Evolutionary conservation across 2,329 filamentous ascomycete genomes (phyloP), one percentile per base, ranked within the genome.

Genomic region (Aspergillus novofumigatus): DNA sequence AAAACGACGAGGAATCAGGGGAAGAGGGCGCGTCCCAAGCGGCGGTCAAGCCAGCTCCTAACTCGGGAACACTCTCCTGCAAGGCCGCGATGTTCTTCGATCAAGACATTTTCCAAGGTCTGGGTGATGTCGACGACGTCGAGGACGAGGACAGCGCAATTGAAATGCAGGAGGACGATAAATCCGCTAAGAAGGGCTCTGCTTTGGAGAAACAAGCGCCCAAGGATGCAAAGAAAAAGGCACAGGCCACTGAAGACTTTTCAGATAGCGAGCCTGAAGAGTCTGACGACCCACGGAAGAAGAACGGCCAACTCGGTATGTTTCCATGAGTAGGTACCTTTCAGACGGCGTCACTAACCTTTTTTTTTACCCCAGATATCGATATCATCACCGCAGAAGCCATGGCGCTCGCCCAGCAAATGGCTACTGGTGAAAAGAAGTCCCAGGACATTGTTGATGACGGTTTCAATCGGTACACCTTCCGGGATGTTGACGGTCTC

Each of bases 371-470:
- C 54, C 72, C 75, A 82, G 92, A 97, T 71, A 96, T 99, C 75
- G 92, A 97, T 72, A 97, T 99, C 68, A 96, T 97, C 69, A 99
- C 94, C n/a, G 94, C 92, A 4, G 94, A 99, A 80, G 94, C 95
- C 62, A 99, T 99, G 94, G 95, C 93, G 0, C 83, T 99, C 17
- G 95, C 94, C 0, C 94, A 97, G 63, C 85, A 91, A 69, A 87
- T 99, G 58, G 94, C 92, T 3, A 91, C 89, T 0, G 93, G 93
- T 48, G 83, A 93, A 71, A 92, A 88, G 74, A 89, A 87, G 0
- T 88, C 85, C 49, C 76, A 88, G 55, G 91, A 97, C 65, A 79
- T 96, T 4, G 79, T 93, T 49, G 95, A 99, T 69, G 93, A 97
- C 60, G 88, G 87, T 44, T 99, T 94, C 83, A 97, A 96, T 80